Conservation (phyloP, 1,139 yeast genomes). For the Pichia sp. region DNA sequence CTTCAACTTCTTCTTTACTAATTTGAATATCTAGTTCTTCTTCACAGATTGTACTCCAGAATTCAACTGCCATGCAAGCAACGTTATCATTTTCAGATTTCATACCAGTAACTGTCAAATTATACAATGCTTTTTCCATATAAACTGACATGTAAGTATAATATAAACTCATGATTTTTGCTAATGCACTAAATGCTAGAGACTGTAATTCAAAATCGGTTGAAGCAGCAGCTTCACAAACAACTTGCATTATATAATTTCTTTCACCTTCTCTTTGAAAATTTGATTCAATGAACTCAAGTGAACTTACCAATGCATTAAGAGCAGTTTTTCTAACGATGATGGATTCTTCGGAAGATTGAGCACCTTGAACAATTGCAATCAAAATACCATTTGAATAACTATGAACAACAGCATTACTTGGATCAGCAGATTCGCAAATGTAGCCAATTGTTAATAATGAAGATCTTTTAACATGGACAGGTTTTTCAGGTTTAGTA, state of each 20-base stretch:
- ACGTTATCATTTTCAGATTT: constrained; percentile 77
- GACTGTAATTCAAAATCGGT: constrained; percentile 78
- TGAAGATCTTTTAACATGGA: constrained; percentile 77
- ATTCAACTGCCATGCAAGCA: constrained; percentile 97
- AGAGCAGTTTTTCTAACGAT: constrained; percentile 84
- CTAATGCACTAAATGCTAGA: constrained; percentile 92
- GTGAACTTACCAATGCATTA: constrained; percentile 83
- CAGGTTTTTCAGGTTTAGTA: constrained; percentile 73
- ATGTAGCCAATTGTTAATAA: constrained; percentile 88
- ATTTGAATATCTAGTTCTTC: constrained; percentile 80
- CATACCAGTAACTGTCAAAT: constrained; percentile 89
- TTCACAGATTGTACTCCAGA: constrained; percentile 97
- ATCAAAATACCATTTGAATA: constrained; percentile 91
- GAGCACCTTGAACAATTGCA: constrained; percentile 96
- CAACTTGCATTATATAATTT: constrained; percentile 96
- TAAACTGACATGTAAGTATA: constrained; percentile 86
- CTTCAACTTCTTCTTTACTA: constrained; percentile 54
- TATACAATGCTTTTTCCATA: constrained; percentile 95
- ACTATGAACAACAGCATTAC: constrained; percentile 67
- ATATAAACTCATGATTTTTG: constrained; percentile 85
- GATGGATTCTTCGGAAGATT: constrained; percentile 65
- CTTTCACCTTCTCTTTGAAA: constrained; percentile 93
- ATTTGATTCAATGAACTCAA: constrained; percentile 81
- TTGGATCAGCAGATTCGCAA: constrained; percentile 90
- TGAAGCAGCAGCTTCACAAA: constrained; percentile 96